Percentiles rank a stretch among this genome's conserved stretches.
Conservation (phyloP, 2,329 filamentous ascomycete species). For the Fusarium ramigenum region DNA sequence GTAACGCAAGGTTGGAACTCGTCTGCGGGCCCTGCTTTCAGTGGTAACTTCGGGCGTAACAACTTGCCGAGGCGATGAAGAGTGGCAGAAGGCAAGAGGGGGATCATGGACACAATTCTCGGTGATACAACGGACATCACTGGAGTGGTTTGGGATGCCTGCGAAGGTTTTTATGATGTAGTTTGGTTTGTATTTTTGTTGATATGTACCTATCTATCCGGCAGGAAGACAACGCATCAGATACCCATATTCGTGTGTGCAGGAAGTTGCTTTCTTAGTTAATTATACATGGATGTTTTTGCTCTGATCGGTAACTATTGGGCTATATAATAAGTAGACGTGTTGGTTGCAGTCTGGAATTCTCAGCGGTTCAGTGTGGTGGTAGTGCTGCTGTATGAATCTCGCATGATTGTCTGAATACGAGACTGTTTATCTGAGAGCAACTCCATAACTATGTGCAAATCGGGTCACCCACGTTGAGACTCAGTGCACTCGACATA, state of each 20-base stretch:
- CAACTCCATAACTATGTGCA: neutral
- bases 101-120: neutral
- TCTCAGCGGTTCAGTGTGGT: neutral
- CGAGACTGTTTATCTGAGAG: neutral
- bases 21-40: conserved; percentile 43
- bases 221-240: conserved; percentile 42
- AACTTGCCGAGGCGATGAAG: conserved; percentile 59
- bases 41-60: conserved; percentile 57
- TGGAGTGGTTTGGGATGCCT: neutral
- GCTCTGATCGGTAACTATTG: neutral
- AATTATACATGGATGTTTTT: conserved; percentile 7
- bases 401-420: too few relatives aligned
- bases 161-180: conserved; percentile 1
- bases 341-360: neutral
- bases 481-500: neutral
- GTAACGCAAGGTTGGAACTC: conserved; percentile 67
- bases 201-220: conserved; percentile 30
- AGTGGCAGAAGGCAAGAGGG: conserved; percentile 6
- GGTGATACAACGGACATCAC: neutral
- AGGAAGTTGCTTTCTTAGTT: conserved; percentile 34
- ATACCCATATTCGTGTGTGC: conserved; percentile 43
- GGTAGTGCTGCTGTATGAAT: neutral
- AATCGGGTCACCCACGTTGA: neutral
- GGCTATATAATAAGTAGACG: conserved; percentile 3
- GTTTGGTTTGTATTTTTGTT: conserved; percentile 30